A percentile compares a stretch with the other conserved stretches of the same genome.
These are phyloP conservation scores for Pythium plurisporium DNA, from an alignment of 352 stramenopile species.

Conservation along the genomic window DNA sequence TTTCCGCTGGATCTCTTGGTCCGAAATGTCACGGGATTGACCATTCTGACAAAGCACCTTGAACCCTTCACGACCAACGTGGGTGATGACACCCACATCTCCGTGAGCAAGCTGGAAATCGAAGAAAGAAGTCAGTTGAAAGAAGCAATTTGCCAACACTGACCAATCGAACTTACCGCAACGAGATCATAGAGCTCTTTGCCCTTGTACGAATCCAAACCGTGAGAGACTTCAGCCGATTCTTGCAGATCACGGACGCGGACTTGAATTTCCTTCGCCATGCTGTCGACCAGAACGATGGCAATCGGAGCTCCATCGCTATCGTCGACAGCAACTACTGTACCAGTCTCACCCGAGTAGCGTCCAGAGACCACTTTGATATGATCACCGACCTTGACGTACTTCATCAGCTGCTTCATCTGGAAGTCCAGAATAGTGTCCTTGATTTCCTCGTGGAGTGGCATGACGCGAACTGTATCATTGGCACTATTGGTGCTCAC, in stretches of 20 bases:
- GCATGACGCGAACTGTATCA: constrained; percentile 86
- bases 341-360: constrained; percentile 88
- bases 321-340: constrained; percentile 85
- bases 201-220: constrained; percentile 86
- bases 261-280: constrained; percentile 89
- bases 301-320: constrained; percentile 76
- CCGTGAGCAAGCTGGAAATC: constrained; percentile 58
- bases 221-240: constrained; percentile 86
- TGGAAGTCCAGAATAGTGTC: constrained; percentile 89
- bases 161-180: constrained; percentile 52
- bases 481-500: constrained; percentile 87
- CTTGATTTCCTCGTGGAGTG: constrained; percentile 88
- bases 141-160: too few species aligned
- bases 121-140: too few species aligned
- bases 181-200: constrained; percentile 90
- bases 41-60: constrained; percentile 86
- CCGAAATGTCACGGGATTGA: constrained; percentile 74
- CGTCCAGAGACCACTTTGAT: constrained; percentile 89
- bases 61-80: constrained; percentile 85
- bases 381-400: constrained; percentile 89
- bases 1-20: constrained; percentile 89
- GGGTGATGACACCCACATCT: constrained; percentile 89
- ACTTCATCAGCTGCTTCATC: constrained; percentile 88
- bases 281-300: constrained; percentile 87
- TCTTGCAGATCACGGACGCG: constrained; percentile 87